Evolutionary conservation across 345 rosid species (phyloP).

Genomic region (Brassica nigra): DNA sequence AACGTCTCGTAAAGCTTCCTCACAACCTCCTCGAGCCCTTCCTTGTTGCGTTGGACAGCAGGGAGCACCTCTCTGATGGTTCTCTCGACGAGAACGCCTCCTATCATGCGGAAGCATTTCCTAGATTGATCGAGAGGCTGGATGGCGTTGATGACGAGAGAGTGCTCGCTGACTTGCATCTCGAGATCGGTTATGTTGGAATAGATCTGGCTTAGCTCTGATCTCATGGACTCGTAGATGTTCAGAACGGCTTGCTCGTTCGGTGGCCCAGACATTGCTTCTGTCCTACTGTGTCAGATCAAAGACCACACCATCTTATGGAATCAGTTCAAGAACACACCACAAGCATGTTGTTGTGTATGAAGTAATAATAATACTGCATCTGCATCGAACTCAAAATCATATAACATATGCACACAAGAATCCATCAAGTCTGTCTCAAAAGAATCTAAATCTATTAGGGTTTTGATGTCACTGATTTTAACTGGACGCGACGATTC

Average conservation of each 20-base stretch:
- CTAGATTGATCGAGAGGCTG: slow-evolving; percentile 84
- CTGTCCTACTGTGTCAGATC: background rate
- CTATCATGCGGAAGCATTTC: slow-evolving; percentile 89
- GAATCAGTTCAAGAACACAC: background rate
- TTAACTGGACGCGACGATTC: background rate
- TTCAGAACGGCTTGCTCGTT: slow-evolving; percentile 81
- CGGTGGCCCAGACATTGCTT: slow-evolving; percentile 59
- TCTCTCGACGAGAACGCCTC: slow-evolving; percentile 93
- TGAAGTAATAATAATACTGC: background rate
- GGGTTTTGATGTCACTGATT: slow-evolving; percentile 2
- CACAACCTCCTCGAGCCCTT: slow-evolving; percentile 90
- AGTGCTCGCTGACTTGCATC: slow-evolving; percentile 93
- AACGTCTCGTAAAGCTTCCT: slow-evolving; percentile 77
- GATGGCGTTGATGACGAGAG: slow-evolving; percentile 80
- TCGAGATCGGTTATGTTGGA: slow-evolving; percentile 92
- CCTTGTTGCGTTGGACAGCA: slow-evolving; percentile 91
- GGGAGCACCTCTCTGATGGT: slow-evolving; percentile 91
- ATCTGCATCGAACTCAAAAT: background rate
- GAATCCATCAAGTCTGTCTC: background rate
- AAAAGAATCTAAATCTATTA: background rate
- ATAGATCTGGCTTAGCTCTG: slow-evolving; percentile 86
- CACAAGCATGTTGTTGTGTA: too few species aligned
- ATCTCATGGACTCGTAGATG: slow-evolving; percentile 62
- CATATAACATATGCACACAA: background rate
- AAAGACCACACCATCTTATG: background rate